Evolutionary conservation across 1,139 yeast species (phyloP).

Genomic region (Taiozyma sp.): DNA sequence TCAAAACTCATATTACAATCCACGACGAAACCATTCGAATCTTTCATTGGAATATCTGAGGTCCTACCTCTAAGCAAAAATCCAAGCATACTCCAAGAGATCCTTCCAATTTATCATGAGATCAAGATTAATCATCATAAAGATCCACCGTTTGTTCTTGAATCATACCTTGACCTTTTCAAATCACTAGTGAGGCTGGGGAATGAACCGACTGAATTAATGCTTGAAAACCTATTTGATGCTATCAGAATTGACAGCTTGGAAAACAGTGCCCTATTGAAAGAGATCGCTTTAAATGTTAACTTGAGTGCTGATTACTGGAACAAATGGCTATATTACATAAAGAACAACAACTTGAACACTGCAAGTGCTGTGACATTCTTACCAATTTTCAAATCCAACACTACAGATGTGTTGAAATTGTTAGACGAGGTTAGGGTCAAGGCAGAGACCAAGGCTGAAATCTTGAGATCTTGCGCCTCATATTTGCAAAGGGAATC

Average conservation of each 20-base stretch:
- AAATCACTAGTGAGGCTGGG: slow-evolving; percentile 6
- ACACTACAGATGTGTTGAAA: slow-evolving; percentile 8
- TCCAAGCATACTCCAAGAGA: neutral
- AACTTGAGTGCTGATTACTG: slow-evolving; percentile 5
- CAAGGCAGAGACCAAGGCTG: slow-evolving; percentile 15
- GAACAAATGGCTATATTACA: slow-evolving; percentile 19
- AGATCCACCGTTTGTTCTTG: slow-evolving; percentile 15
- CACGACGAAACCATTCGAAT: slow-evolving; percentile 6
- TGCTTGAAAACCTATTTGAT: slow-evolving; percentile 15
- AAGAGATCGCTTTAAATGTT: slow-evolving; percentile 11
- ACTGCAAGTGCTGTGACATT: slow-evolving; percentile 14
- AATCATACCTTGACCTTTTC: slow-evolving; percentile 15
- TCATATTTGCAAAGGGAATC: slow-evolving; percentile 2
- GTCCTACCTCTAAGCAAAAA: slow-evolving; percentile 7
- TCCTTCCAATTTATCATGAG: slow-evolving; percentile 8
- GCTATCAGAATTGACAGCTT: slow-evolving; percentile 16
- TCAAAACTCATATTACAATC: slow-evolving; percentile 1
- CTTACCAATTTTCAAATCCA: slow-evolving; percentile 8
- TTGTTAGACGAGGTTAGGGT: slow-evolving; percentile 12
- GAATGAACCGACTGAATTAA: neutral
- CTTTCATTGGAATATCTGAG: slow-evolving; percentile 19
- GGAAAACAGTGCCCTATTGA: slow-evolving; percentile 6
- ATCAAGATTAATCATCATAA: slow-evolving; percentile 20
- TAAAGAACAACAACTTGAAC: slow-evolving; percentile 16
- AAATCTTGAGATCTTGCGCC: slow-evolving; percentile 14